Evolutionary conservation across 805 yeast genomes (phyloP).

Genomic region (Nakazawaea peltata): DNA sequence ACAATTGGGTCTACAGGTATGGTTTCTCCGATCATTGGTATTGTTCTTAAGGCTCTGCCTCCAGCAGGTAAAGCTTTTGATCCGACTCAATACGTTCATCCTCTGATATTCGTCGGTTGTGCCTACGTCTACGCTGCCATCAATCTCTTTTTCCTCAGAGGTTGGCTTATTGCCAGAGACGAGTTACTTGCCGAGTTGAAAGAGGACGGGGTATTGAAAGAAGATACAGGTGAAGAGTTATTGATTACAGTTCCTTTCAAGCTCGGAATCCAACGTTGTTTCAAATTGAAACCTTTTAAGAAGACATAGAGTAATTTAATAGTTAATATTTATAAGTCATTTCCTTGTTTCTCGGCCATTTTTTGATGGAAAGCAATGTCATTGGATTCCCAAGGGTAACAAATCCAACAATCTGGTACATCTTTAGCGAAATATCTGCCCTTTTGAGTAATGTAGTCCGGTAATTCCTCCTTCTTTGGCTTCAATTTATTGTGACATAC

Average conservation of each 20-base stretch:
- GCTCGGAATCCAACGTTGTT: constrained; percentile 2
- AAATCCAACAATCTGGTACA: constrained; percentile 78
- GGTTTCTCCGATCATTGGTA: constrained; percentile 56
- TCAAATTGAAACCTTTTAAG: constrained; percentile 1
- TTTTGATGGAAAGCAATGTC: constrained; percentile 69
- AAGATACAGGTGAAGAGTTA: constrained; percentile 19
- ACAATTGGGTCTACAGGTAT: constrained; percentile 40
- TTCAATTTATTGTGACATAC: constrained; percentile 73
- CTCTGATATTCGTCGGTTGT: constrained; percentile 54
- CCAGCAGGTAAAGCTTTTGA: constrained; percentile 22
- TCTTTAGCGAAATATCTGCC: constrained; percentile 63
- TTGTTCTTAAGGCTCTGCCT: constrained; percentile 31
- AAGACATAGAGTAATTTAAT: background rate
- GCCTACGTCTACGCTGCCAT: constrained; percentile 39
- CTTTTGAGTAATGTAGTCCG: constrained; percentile 50
- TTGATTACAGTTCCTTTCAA: constrained; percentile 7
- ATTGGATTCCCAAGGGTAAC: constrained; percentile 80
- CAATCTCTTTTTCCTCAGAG: constrained; percentile 37
- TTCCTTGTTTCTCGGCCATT: constrained; percentile 68
- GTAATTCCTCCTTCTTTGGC: constrained; percentile 65
- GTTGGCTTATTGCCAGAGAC: constrained; percentile 48
- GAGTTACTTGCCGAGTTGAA: constrained; percentile 9
- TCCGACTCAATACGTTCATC: constrained; percentile 41
- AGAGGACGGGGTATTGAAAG: constrained; percentile 16
- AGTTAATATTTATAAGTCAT: constrained; percentile 31